Evolutionary conservation across 2,329 filamentous ascomycete species (phyloP), one percentile per base, ranked within the genome.

Genomic region (Talaromyces sp.): DNA sequence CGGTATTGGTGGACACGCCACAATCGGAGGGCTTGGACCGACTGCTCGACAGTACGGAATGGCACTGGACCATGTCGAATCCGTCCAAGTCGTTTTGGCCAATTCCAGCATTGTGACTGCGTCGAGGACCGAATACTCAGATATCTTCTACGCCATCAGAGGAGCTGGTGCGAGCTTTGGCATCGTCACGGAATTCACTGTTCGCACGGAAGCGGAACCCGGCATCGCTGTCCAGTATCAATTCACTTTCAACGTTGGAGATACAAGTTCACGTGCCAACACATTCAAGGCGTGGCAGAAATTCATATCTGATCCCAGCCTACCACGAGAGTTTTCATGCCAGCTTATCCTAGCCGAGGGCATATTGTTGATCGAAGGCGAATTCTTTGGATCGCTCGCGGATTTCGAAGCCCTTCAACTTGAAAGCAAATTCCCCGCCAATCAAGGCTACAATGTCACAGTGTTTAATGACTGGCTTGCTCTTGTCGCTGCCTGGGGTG

Each of bases 271-370:
- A 1, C 77, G 81, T 63, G 79, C 80, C 0, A 65, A 74, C 7
- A 64, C 81, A 0, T 85, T 81, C 69, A 75, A 78, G 58, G 70
- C 78, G 13, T 88, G 85, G 85, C 84, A 87, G 61, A 72, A 73
- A 1, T 72, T 87, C 11, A 73, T 84, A 37, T 69, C 76, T 0
- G 80, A 86, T 58, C 79, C 81, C 2, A 66, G 74, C 1, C 74
- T 88, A 3, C 82, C 84, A 61, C 77, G 81, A 40, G 80, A 83
- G 17, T 85, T 87, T 63, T 78, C 81, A 2, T 80, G 78, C 5
- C 76, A 84, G 54, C 80, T 87, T 55, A 75, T 83, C 35, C 72
- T 84, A 45, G 75, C 81, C 35, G 78, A 80, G 21, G 69, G 81
- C 0, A 82, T 82, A 1, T 78, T 78, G 56, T 66, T 84, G 59